Conservation (phyloP, 306 rosid genomes). For the Sesbania bispinosa region DNA sequence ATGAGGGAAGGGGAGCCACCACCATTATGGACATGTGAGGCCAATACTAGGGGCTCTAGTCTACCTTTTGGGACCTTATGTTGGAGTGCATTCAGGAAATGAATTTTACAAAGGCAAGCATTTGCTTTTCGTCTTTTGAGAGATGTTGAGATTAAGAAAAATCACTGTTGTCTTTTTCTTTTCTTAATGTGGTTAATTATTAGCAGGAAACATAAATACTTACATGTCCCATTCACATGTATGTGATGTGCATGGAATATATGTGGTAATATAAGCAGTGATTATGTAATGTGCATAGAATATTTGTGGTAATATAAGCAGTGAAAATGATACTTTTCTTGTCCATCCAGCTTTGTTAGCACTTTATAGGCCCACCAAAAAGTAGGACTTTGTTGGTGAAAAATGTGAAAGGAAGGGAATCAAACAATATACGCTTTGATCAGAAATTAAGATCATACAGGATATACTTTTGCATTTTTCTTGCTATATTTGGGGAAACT, state of each 20-base stretch:
- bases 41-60: conserved; percentile 41
- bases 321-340: conserved; percentile 17
- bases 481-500: conserved; percentile 2
- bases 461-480: conserved; percentile 21
- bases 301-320: neutral
- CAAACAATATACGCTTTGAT: conserved; percentile 17
- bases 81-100: conserved; percentile 54
- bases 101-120: conserved; percentile 47
- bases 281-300: neutral
- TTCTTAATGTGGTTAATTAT: conserved; percentile 15
- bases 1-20: conserved; percentile 71
- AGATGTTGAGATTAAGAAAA: conserved; percentile 31
- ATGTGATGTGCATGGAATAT: neutral
- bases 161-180: neutral
- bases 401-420: conserved; percentile 25
- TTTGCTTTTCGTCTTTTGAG: conserved; percentile 44
- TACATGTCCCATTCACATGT: conserved; percentile 4
- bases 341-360: conserved; percentile 9
- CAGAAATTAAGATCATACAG: conserved; percentile 5
- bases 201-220: conserved; percentile 4
- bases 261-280: neutral
- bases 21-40: conserved; percentile 61
- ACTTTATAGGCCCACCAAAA: conserved; percentile 35
- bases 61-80: conserved; percentile 46
- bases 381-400: conserved; percentile 6